Evolutionary conservation across 1,284 basidiomycete species (phyloP), one percentile per base, ranked within the genome.

Genomic region (Rhodotorula sp.): DNA sequence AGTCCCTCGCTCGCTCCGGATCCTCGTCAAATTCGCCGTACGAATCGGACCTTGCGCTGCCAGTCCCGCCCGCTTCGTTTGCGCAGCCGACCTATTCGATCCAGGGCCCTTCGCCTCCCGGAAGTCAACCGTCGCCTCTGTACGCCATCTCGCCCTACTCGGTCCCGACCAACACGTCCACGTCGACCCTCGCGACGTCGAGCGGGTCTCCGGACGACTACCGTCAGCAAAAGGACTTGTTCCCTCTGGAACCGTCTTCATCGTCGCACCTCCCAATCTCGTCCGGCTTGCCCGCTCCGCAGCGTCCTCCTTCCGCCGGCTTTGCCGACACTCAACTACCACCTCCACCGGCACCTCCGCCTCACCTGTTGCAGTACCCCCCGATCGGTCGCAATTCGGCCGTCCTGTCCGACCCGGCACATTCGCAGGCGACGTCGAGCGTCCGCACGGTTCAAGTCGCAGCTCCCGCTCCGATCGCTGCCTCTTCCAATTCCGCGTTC

Each of bases 401-500:
- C 37, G 10, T 42, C 37, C 37, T 42, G 2, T 42, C 37, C 37
- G 37, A 42, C 37, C 37, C 37, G 37, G 10, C 10, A 8, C 10
- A 12, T 42, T 10, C 37, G 37, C 37, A 42, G 37, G 37, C 37
- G 10, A 42, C 37, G 37, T 42, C 37, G 37, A 42, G 37, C 10
- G 37, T 17, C 14, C 14, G n/a, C 15, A 5, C 24, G 15, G 18
- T 6, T 17, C 53, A 29, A 6, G 18, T 54, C 53, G 26, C 17
- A n/a, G 53, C 53, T 5, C 53, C 53, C 26, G 10, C 22, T 17
- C 44, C 4, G 15, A 4, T n/a, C 37, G 1, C 60, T 49, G 15
- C 42, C 44, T 45, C 60, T n/a, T 33, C 69, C 1, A 24, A 57
- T 6, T 63, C 64, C 3, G 68, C 46, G 8, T 70, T 70, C 66